Evolutionary conservation across 2,329 filamentous ascomycete genomes (phyloP), one percentile per base, ranked within the genome.

Genomic region (Fusarium sp.): DNA sequence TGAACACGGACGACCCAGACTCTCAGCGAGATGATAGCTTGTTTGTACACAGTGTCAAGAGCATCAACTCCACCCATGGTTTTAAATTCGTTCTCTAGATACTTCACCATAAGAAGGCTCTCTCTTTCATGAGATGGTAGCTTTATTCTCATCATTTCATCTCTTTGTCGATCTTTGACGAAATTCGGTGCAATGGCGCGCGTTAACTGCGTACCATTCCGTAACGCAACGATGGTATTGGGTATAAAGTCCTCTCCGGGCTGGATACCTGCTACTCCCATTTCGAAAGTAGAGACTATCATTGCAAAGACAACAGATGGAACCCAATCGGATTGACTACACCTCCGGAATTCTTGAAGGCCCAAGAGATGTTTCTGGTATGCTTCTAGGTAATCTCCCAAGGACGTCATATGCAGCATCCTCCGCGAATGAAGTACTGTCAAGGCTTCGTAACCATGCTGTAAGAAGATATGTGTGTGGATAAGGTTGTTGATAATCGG

Each of bases 1-100:
- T 38, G 3, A 0, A 38, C 34, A 7, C 34, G 18, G 2, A 38
- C 3, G 0, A 38, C 4, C 34, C 34, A 38, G 3, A 38, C 7
- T 0, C 34, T n/a, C 6, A 38, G 2, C 1, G 34, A 38, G 3
- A 38, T 3, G 4, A n/a, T 4, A 4, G 34, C 34, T 7, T 38
- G 34, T 38, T 38, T 18, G 12, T 38, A 38, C 1, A 38, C 34
- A 38, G 6, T 38, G 2, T 38, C 34, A 12, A 38, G 34, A 1
- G 34, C 34, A n/a, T 5, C 4, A 4, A n/a, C 18, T 12, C 34
- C 18, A n/a, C 34, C 34, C 34, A 38, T 38, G 11, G 18, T 10
- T n/a, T 38, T 10, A 7, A 38, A 38, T 6, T 38, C 34, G 18
- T 10, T n/a, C 10, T 38, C 34, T n/a, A 38, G 6, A 12, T n/a